Conservation (phyloP, 2,329 filamentous ascomycete genomes). For the Epichloe coenophiala region DNA sequence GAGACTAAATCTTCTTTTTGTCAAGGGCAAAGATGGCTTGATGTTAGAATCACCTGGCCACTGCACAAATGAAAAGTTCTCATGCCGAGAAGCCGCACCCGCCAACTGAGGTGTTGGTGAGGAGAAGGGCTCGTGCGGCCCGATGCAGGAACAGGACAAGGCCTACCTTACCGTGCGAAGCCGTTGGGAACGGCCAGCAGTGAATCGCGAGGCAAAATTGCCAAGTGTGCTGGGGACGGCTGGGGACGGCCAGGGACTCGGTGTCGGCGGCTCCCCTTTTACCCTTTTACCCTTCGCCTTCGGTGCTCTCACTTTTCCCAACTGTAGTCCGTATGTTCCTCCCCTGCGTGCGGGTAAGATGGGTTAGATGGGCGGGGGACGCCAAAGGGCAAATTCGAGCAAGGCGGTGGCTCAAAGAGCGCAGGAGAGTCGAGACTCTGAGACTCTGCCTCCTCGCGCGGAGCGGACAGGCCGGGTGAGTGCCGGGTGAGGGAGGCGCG, state of each 20-base stretch:
- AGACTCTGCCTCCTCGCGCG: background rate
- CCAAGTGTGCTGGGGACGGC: background rate
- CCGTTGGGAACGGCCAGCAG: conserved; percentile 2
- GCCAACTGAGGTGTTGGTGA: background rate
- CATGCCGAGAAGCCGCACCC: background rate
- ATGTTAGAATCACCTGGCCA: background rate
- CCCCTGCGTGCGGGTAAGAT: background rate
- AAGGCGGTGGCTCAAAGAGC: background rate
- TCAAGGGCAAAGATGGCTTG: background rate
- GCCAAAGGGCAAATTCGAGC: background rate
- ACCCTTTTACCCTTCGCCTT: background rate
- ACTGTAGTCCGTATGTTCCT: background rate
- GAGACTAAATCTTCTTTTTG: background rate
- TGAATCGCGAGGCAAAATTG: conserved; percentile 1
- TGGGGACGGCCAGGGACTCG: background rate
- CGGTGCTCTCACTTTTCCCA: background rate
- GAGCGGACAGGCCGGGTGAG: background rate
- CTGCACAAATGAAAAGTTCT: background rate
- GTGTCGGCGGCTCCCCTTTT: background rate
- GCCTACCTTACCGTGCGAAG: conserved; percentile 1
- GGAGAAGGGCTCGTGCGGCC: background rate
- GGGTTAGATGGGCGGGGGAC: background rate
- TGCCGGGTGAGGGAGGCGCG: background rate
- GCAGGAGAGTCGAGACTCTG: background rate
- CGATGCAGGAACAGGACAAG: background rate